Base-by-base conservation (phyloP, 2,329 filamentous ascomycete genomes). In the Aspergillus jensenii region DNA sequence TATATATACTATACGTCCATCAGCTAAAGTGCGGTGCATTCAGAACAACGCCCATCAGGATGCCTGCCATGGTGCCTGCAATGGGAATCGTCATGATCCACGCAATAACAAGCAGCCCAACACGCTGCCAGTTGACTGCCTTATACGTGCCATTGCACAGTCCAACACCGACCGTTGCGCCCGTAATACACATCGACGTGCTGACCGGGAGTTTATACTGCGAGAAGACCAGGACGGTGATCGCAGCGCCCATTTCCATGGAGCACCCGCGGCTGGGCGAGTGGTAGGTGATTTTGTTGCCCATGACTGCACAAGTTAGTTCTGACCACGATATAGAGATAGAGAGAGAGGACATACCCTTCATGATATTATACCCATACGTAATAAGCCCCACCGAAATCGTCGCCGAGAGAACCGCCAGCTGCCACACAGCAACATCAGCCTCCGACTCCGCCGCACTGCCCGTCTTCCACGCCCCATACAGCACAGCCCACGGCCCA, bases 281-380 rank as follows among this genome's bases (percentile, higher is more conserved):
- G 73, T 90, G 87, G 74, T 89, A 89, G 57, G 88, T 90, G 72
- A 90, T 87, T 75, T 89, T 89, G 82, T 91, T 92, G 53, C 89
- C 89, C 88, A 91, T 91, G 74, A 90, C 87, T 86, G 63, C 61
- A 52, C 68, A 59, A 35, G 25, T 65, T 59, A 67, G 62, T 61
- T 61, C 56, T 21, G 12, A n/a, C 5, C 35, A 2, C 21, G 5
- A 21, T 21, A 21, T 21, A 17, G n/a, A 4, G 11, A 17, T 5
- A 17, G 21, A 7, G n/a, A 19, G 6, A 27, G 14, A 4, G n/a
- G 5, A 25, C 81, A 74, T 76, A 86, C 84, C 86, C 78, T 90
- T 90, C 88, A 91, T 91, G 77, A 91, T 91, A 79, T 91, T 91
- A 79, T 91, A 91, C 9, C 89, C 89, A 67, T 91, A 91, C 15